Percentiles rank a stretch among this genome's conserved stretches.
These are phyloP conservation scores for Pseudozyma sp. DNA, from an alignment of 1,284 basidiomycete genomes.

Conservation along the genomic window DNA sequence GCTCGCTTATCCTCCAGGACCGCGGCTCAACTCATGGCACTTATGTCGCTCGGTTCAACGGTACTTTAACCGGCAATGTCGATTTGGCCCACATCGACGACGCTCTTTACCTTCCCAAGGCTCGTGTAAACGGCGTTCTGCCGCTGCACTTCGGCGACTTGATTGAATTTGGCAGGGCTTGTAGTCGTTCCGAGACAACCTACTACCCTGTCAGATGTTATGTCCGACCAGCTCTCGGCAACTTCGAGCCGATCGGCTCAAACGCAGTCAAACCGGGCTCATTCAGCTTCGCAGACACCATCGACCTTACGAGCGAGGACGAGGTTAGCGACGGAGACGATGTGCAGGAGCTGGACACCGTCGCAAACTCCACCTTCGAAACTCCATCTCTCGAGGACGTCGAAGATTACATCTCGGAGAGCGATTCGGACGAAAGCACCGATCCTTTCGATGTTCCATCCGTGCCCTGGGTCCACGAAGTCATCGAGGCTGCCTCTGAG, in stretches of 20 bases:
- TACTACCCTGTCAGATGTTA: slow-evolving; percentile 33
- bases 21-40: slow-evolving; percentile 48
- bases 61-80: background rate
- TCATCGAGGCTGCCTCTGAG: slow-evolving; percentile 4
- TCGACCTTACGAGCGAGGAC: slow-evolving; percentile 25
- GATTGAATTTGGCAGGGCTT: slow-evolving; percentile 31
- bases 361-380: background rate
- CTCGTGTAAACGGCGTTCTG: slow-evolving; percentile 4
- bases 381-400: background rate
- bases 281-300: slow-evolving; percentile 11
- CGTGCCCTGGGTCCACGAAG: slow-evolving; percentile 11
- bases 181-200: background rate
- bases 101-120: background rate
- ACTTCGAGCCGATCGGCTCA: too few relatives aligned
- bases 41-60: slow-evolving; percentile 11
- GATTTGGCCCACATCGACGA: background rate
- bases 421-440: slow-evolving; percentile 4
- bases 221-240: slow-evolving; percentile 1
- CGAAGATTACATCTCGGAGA: background rate
- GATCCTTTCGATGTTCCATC: slow-evolving; percentile 1
- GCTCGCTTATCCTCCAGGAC: slow-evolving; percentile 15
- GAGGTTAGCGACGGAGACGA: slow-evolving; percentile 9
- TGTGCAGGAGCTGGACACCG: background rate
- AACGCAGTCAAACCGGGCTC: background rate
- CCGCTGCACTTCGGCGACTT: slow-evolving; percentile 15